These are phyloP conservation scores for Eimeria necatrix DNA, from an alignment of 169 alveolate species.

Conservation along the genomic window DNA sequence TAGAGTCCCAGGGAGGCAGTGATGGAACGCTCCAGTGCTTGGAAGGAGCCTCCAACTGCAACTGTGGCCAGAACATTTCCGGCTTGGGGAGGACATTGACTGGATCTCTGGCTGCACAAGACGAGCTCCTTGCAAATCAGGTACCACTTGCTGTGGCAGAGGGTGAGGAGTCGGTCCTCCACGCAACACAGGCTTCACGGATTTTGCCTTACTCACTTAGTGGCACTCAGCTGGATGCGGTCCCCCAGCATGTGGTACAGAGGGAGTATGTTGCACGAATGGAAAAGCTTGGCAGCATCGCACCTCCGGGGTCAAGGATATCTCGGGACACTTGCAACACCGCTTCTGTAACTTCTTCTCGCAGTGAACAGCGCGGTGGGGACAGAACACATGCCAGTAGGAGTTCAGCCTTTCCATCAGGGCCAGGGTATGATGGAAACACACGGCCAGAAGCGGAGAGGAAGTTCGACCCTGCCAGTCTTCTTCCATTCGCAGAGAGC, in stretches of 20 bases:
- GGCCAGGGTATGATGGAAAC: not conserved
- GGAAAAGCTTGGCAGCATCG: conserved; percentile 6
- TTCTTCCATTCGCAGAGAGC: not conserved
- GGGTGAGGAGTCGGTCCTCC: not conserved
- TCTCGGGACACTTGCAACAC: not conserved
- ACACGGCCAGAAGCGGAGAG: not conserved
- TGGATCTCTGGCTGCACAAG: not conserved
- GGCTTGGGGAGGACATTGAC: not conserved
- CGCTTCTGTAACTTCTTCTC: not conserved
- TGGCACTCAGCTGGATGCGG: not conserved
- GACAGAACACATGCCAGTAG: not conserved
- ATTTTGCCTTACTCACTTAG: not conserved
- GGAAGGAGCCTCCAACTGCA: not conserved
- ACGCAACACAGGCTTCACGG: not conserved
- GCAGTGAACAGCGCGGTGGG: not conserved
- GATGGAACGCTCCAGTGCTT: not conserved
- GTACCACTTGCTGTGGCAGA: conserved; percentile 7
- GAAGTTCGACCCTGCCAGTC: not conserved
- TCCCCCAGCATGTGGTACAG: not conserved
- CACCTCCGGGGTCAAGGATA: not conserved
- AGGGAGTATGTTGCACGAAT: not conserved
- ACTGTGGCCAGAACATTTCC: not conserved
- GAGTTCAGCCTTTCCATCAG: not conserved
- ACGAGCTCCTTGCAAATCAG: not conserved
- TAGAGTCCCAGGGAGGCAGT: not conserved